These are phyloP conservation scores for Ogataea trehaloabstinens DNA, from an alignment of 805 yeast species.

Conservation along the genomic window DNA sequence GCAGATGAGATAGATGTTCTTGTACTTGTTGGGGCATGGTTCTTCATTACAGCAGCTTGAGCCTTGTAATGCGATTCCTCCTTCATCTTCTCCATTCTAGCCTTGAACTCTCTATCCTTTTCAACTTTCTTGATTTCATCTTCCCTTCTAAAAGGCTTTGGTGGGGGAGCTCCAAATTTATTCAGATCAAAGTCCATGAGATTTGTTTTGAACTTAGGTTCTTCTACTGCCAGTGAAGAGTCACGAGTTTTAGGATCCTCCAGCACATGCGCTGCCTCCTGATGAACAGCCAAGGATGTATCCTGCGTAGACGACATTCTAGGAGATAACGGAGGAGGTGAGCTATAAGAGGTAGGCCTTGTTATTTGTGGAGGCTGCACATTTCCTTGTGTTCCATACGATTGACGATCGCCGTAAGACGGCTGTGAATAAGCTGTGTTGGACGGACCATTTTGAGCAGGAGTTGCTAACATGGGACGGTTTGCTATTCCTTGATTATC, in stretches of 20 bases:
- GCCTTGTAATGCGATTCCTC: constrained; percentile 30
- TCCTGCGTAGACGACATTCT: no score
- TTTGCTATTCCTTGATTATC: no score
- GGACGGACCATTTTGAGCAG: no score
- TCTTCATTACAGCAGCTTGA: no score
- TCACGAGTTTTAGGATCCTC: neutral
- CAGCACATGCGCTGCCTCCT: neutral
- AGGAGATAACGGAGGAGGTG: no score
- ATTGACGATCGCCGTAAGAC: no score
- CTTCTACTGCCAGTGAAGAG: constrained; percentile 17
- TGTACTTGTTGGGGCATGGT: constrained; percentile 5
- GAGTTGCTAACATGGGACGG: no score
- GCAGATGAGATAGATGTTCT: neutral
- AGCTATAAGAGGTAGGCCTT: no score
- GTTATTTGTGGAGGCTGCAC: no score
- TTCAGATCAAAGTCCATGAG: constrained; percentile 36
- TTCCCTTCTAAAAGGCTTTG: constrained; percentile 31
- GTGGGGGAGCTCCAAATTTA: constrained; percentile 48
- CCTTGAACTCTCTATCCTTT: constrained; percentile 23
- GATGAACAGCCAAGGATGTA: neutral
- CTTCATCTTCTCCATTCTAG: constrained; percentile 26
- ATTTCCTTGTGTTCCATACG: no score
- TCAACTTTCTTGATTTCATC: constrained; percentile 25
- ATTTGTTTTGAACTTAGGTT: constrained; percentile 28
- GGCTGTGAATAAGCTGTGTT: no score